Conservation (phyloP, 1,139 yeast species). For the Maudiozyma humilis region DNA sequence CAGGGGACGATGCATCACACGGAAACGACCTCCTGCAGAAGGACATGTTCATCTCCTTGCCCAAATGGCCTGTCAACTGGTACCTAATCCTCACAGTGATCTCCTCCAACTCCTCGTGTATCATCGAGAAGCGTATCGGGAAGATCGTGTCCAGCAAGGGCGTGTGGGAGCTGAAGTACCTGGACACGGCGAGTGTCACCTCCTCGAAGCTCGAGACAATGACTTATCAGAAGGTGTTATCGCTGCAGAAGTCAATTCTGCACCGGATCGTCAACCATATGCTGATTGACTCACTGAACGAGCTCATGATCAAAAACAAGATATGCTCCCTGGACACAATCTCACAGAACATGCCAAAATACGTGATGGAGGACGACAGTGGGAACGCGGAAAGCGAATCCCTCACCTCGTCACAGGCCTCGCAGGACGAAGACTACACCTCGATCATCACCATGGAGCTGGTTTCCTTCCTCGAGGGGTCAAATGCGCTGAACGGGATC, state of each 20-base stretch:
- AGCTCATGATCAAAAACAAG: slow-evolving; percentile 25
- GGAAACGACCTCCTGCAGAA: slow-evolving; percentile 26
- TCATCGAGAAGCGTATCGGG: slow-evolving; percentile 44
- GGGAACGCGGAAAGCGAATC: not conserved
- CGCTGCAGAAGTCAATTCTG: slow-evolving; percentile 45
- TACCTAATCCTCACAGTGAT: slow-evolving; percentile 46
- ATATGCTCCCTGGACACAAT: slow-evolving; percentile 19
- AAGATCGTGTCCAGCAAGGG: slow-evolving; percentile 52
- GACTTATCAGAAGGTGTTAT: slow-evolving; percentile 44
- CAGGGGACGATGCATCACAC: slow-evolving; percentile 5
- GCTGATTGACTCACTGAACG: slow-evolving; percentile 51
- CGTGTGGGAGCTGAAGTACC: slow-evolving; percentile 47
- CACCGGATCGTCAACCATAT: slow-evolving; percentile 57
- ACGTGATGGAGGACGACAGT: slow-evolving; percentile 13
- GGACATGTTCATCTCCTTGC: slow-evolving; percentile 47
- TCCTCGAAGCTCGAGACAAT: slow-evolving; percentile 30
- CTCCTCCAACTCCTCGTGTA: slow-evolving; percentile 44
- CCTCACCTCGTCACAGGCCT: not conserved
- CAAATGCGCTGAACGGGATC: slow-evolving; percentile 23
- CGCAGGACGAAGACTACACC: slow-evolving; percentile 11
- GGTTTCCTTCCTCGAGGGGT: slow-evolving; percentile 28
- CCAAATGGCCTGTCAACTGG: slow-evolving; percentile 71
- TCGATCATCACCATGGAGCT: slow-evolving; percentile 26
- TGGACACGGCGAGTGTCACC: slow-evolving; percentile 35
- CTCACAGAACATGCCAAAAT: slow-evolving; percentile 18